Base-by-base conservation (phyloP, 2,329 filamentous ascomycete species). In the Fusarium sp. region DNA sequence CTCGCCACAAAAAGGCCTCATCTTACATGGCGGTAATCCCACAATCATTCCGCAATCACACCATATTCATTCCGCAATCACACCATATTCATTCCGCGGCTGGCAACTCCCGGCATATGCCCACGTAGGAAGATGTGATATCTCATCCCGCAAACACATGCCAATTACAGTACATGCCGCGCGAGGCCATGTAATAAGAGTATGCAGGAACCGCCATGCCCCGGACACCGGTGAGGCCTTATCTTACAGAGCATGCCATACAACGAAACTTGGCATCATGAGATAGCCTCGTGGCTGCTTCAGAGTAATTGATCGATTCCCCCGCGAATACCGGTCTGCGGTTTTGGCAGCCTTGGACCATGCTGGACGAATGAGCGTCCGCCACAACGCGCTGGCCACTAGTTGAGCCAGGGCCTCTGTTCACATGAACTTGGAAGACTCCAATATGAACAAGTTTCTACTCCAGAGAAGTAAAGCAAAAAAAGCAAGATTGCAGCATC, bases 301-400 rank as follows among this genome's bases (percentile, higher is more conserved):
- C 56, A 62, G 63, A 65, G 63, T 44, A 44, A 54, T 46, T 56
- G 24, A 42, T 16, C 7, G 22, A 24, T 48, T 24, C 64, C 67
- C 67, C 67, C 65, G 34, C 65, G 48, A 25, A 53, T 46, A 51
- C 34, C 44, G 66, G 57, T 49, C 57, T 57, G 52, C 2, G 41
- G 18, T 54, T 47, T 60, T 47, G 51, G 47, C 46, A 68, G 67
- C 61, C 59, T 69, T 51, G 57, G 57, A 53, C 57, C 57, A 14
- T 14, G 24, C 20, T 57, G 24, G 61, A 37, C 74, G 72, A 75
- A 75, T 75, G 53, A 71, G 70, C 54, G 27, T 40, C 27, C 72
- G 74, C 74, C 74, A 75, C 74, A 75, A 71, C 54, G 61, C 73
- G 61, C 66, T 54, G 70, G 72, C 66, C 70, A 70, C 72, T 57